Conservation (phyloP, 495 filamentous ascomycete species). For the Clavariopsis aquatica region DNA sequence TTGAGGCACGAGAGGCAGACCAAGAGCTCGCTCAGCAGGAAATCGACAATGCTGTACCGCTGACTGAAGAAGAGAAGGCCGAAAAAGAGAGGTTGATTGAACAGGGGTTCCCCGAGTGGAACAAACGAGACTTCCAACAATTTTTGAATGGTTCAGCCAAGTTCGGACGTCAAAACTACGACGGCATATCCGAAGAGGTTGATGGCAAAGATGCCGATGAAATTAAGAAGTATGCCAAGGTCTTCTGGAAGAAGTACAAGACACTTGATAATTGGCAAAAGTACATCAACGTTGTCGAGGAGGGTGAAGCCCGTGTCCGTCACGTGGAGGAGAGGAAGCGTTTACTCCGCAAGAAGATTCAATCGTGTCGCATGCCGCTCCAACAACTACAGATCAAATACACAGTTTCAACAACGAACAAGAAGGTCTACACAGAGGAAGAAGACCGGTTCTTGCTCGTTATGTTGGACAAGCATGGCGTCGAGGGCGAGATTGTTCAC, state of each 20-base stretch:
- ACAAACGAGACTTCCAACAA: slow-evolving; percentile 95
- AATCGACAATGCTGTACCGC: slow-evolving; percentile 85
- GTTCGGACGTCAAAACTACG: slow-evolving; percentile 82
- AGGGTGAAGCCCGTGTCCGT: slow-evolving; percentile 83
- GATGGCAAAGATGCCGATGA: slow-evolving; percentile 86
- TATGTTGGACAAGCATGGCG: slow-evolving; percentile 84
- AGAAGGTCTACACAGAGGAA: slow-evolving; percentile 99
- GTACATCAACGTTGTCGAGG: slow-evolving; percentile 81
- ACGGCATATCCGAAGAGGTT: slow-evolving; percentile 81
- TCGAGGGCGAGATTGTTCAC: slow-evolving; percentile 51
- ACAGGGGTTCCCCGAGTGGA: slow-evolving; percentile 91
- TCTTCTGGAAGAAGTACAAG: slow-evolving; percentile 90
- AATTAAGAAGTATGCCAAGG: slow-evolving; percentile 83
- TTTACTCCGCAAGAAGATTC: slow-evolving; percentile 92
- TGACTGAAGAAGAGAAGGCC: slow-evolving; percentile 86
- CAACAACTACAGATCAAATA: slow-evolving; percentile 99
- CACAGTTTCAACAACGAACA: slow-evolving; percentile 97
- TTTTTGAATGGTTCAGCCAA: slow-evolving; percentile 94
- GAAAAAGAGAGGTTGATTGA: slow-evolving; percentile 78
- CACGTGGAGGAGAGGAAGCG: slow-evolving; percentile 91
- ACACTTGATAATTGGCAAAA: slow-evolving; percentile 87
- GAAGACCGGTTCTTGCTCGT: slow-evolving; percentile 96
- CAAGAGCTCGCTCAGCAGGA: slow-evolving; percentile 84
- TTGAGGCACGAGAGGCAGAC: slow-evolving; percentile 83
- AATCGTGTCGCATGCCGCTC: slow-evolving; percentile 91